Percentiles rank a stretch among this genome's conserved stretches.
These are phyloP conservation scores for Scenedesmus sp. DNA, from an alignment of 163 green algal species.

Conservation along the genomic window DNA sequence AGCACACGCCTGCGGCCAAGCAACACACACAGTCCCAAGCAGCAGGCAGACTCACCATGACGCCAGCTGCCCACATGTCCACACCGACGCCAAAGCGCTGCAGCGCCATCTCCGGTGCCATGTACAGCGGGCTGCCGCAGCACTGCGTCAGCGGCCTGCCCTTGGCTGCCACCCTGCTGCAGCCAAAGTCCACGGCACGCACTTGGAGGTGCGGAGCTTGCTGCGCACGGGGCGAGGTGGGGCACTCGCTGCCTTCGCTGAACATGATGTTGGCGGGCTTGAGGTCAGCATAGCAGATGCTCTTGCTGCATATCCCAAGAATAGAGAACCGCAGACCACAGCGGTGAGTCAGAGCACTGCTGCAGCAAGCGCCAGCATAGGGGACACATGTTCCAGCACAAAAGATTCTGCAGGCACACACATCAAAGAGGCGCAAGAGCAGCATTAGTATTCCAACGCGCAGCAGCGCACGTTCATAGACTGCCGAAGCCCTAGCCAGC, in stretches of 20 bases:
- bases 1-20: not conserved
- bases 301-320: not conserved
- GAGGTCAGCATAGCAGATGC: conserved; percentile 51
- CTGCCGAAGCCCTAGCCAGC: no score
- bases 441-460: no score
- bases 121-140: conserved; percentile 43
- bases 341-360: not conserved
- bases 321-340: not conserved
- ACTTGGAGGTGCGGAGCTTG: conserved; percentile 3
- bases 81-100: conserved; percentile 55
- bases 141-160: conserved; percentile 21
- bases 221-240: not conserved
- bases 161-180: not conserved
- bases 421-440: no score
- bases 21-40: not conserved
- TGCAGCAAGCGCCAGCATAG: not conserved
- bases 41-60: conserved; percentile 55
- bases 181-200: conserved; percentile 47
- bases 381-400: no score
- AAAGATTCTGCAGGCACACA: no score
- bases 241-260: not conserved
- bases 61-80: conserved; percentile 77
- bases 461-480: no score
- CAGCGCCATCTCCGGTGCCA: conserved; percentile 45
- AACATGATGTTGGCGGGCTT: conserved; percentile 52